Conservation (phyloP, 2,329 filamentous ascomycete genomes). For the Endoconidiophora laricicola region DNA sequence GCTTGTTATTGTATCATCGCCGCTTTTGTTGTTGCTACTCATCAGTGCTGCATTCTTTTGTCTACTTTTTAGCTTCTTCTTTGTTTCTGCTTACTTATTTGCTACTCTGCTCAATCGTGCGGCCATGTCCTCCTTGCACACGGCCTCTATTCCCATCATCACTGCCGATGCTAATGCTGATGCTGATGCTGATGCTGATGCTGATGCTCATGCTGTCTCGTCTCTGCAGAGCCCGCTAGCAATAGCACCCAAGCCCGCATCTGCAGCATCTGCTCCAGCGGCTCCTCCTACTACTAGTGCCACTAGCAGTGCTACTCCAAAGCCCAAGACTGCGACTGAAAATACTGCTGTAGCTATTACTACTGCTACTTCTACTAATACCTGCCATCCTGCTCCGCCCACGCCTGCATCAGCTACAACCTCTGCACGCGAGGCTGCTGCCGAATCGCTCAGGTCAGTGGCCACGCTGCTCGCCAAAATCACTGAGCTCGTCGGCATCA, state of each 20-base stretch:
- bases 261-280: neutral
- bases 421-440: conserved; percentile 3
- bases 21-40: conserved; percentile 5
- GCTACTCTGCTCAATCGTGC: conserved; percentile 3
- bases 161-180: neutral
- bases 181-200: neutral
- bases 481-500: conserved; percentile 6
- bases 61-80: conserved; percentile 10
- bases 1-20: conserved; percentile 5
- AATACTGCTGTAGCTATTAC: neutral
- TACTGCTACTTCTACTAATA: neutral
- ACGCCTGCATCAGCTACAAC: neutral
- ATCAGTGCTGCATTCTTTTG: conserved; percentile 7
- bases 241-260: conserved; percentile 4
- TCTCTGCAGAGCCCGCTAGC: neutral
- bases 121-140: conserved; percentile 3
- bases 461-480: conserved; percentile 9
- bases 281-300: neutral
- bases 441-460: conserved; percentile 8
- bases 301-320: neutral
- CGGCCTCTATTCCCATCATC: neutral
- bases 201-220: neutral
- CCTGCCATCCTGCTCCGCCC: neutral
- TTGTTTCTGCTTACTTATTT: conserved; percentile 7
- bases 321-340: neutral